These are phyloP conservation scores for Claviceps capensis DNA, from an alignment of 2,329 filamentous ascomycete genomes.

Conservation along the genomic window DNA sequence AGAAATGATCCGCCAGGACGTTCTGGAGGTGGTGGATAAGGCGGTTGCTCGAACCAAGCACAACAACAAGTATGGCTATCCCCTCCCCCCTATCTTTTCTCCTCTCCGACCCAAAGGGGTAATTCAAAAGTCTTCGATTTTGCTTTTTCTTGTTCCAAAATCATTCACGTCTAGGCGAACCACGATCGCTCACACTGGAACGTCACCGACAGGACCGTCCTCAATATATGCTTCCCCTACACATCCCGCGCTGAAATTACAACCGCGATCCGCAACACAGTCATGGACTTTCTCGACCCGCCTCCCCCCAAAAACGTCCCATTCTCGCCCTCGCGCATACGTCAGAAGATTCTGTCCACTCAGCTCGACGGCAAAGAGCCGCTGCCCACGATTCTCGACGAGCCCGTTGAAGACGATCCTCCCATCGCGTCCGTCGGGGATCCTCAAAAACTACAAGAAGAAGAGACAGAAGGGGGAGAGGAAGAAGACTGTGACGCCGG, in stretches of 20 bases:
- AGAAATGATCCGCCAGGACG: constrained; percentile 72
- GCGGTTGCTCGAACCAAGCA: constrained; percentile 76
- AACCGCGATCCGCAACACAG: constrained; percentile 72
- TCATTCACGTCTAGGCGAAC: background rate
- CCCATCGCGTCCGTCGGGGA: constrained; percentile 19
- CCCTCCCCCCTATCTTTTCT: background rate
- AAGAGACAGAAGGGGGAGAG: constrained; percentile 11
- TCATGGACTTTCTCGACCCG: constrained; percentile 71
- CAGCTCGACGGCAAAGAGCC: constrained; percentile 37
- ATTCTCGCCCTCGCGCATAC: constrained; percentile 80
- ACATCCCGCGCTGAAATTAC: constrained; percentile 94
- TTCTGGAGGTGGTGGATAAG: constrained; percentile 74
- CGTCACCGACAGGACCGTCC: constrained; percentile 28
- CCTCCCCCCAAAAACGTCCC: constrained; percentile 50
- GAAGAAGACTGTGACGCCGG: constrained; percentile 32
- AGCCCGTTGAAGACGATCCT: constrained; percentile 6
- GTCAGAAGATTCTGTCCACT: constrained; percentile 67
- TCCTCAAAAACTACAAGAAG: background rate
- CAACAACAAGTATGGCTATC: constrained; percentile 56
- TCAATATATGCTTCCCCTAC: constrained; percentile 98
- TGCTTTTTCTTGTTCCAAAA: background rate
- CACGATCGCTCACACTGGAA: constrained; percentile 4
- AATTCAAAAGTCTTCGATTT: background rate
- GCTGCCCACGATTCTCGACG: constrained; percentile 34
- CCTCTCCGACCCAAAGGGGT: no score